A percentile compares a stretch with the other conserved stretches of the same genome.
phyloP scores from a whole-genome alignment of 2,329 filamentous ascomycete genomes.

The Fusarium staphyleae region DNA sequence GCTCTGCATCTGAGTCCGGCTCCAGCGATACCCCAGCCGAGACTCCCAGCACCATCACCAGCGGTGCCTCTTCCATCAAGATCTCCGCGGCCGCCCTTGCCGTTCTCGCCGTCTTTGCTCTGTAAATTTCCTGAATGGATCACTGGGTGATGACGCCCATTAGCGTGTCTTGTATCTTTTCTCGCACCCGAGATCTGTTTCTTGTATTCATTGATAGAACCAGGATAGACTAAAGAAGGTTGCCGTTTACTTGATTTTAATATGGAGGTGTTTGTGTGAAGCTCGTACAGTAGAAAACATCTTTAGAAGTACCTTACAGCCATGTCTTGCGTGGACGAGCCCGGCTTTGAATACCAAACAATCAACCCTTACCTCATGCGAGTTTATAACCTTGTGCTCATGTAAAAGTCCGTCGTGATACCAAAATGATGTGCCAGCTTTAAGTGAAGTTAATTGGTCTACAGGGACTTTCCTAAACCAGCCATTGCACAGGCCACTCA shows the following conservation, averaged over 20 bases:
- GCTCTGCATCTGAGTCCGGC: slow-evolving; percentile 5
- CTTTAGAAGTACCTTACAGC: too few relatives aligned
- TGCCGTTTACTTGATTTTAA: slow-evolving; percentile 13
- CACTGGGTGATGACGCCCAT: slow-evolving; percentile 36
- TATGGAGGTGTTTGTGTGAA: too few relatives aligned
- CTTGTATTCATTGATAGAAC: slow-evolving; percentile 41
- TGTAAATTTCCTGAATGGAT: slow-evolving; percentile 39
- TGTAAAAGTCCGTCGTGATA: too few relatives aligned
- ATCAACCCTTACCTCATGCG: too few relatives aligned
- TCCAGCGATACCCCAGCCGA: slow-evolving; percentile 16
- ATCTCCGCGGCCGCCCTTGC: slow-evolving; percentile 31
- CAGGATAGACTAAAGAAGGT: slow-evolving; percentile 41
- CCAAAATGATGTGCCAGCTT: too few relatives aligned
- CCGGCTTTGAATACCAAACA: too few relatives aligned
- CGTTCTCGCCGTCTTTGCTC: slow-evolving; percentile 34
- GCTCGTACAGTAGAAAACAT: too few relatives aligned
- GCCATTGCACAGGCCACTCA: too few relatives aligned
- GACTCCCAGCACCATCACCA: slow-evolving; percentile 26
- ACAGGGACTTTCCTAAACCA: too few relatives aligned
- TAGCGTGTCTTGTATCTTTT: slow-evolving; percentile 37
- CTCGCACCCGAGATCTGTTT: slow-evolving; percentile 40
- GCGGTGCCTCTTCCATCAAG: slow-evolving; percentile 28
- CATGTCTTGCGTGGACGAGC: too few relatives aligned
- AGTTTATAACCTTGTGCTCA: too few relatives aligned
- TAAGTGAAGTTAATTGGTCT: too few relatives aligned